Base-by-base conservation (phyloP, 345 rosid species). In the Triadica sebifera region DNA sequence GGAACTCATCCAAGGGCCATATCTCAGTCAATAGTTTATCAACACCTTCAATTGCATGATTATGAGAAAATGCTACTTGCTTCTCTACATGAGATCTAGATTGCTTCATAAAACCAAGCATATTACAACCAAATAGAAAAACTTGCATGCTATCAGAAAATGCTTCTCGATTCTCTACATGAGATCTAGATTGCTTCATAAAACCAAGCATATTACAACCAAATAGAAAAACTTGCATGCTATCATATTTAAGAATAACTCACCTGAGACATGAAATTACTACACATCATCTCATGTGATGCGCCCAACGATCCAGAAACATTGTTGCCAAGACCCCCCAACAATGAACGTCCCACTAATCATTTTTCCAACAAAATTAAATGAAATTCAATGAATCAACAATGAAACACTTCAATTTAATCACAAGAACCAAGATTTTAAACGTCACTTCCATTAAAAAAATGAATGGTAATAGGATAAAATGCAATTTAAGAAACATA, bases 261-360 rank as follows among this genome's bases (percentile, higher is more conserved):
- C 10, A 85, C 93, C 89, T 85, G 93, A 78, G 78, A 80, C 80
- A 83, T 67, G 67, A 72, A 72, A 77, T 49, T 78, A 56, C 45
- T 74, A 29, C 67, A 74, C 64, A 82, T 66, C 64, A 72, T 65
- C 65, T 85, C 86, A 75, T 16, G 73, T 10, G 83, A 76, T 53
- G 84, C 22, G 73, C 59, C 82, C 65, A 80, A 25, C 41, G 75
- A 79, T 65, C 79, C 74, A 71, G 79, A 81, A 65, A 77, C 62
- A 45, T 69, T 80, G 75, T 81, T 81, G 72, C 69, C 78, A 67
- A 84, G 88, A 79, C 89, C 81, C 37, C 86, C 83, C 70, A 87
- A 69, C 76, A 87, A 69, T 43, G 88, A 84, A 65, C 84, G 76
- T 58, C 85, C 81, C 65, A 71, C 88, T 84, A 71, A 37, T 65